phyloP scores from a whole-genome alignment of 768 basidiomycete species.

The Xerocomellus intermedius region DNA sequence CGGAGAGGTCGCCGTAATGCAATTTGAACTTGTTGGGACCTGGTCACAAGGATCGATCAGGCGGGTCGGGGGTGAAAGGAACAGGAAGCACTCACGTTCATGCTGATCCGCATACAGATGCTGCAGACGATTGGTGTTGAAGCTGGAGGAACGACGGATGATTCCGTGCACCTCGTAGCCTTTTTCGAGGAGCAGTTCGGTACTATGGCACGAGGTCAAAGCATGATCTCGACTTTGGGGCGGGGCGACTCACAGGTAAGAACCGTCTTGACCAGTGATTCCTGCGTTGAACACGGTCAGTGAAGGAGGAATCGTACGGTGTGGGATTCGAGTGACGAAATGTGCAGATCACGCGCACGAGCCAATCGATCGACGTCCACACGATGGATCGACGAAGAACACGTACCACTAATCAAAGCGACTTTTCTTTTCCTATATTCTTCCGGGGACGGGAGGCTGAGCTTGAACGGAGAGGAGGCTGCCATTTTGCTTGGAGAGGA shows the following conservation, averaged over 20 bases:
- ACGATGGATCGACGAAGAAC: neutral
- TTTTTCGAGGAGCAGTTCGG: constrained; percentile 80
- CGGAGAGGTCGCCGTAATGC: constrained; percentile 91
- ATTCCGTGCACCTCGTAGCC: constrained; percentile 94
- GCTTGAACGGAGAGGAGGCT: constrained; percentile 37
- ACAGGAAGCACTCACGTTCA: constrained; percentile 58
- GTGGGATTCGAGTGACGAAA: neutral
- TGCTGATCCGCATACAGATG: constrained; percentile 93
- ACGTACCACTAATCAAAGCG: constrained; percentile 84
- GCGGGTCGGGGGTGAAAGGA: neutral
- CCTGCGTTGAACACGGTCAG: constrained; percentile 45
- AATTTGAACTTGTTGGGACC: constrained; percentile 76
- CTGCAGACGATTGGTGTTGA: constrained; percentile 94
- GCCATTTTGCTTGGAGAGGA: constrained; percentile 16
- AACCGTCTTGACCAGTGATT: constrained; percentile 95
- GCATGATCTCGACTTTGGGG: neutral
- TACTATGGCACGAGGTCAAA: constrained; percentile 41
- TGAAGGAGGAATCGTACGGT: neutral
- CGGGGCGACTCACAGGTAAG: constrained; percentile 72
- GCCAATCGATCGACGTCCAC: constrained; percentile 4
- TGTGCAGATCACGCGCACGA: neutral
- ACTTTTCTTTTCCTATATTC: constrained; percentile 91
- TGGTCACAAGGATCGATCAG: constrained; percentile 25
- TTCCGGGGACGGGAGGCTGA: constrained; percentile 66
- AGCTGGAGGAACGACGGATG: constrained; percentile 95